Conservation (phyloP, 495 filamentous ascomycete genomes). For the Sporormia fimetaria region DNA sequence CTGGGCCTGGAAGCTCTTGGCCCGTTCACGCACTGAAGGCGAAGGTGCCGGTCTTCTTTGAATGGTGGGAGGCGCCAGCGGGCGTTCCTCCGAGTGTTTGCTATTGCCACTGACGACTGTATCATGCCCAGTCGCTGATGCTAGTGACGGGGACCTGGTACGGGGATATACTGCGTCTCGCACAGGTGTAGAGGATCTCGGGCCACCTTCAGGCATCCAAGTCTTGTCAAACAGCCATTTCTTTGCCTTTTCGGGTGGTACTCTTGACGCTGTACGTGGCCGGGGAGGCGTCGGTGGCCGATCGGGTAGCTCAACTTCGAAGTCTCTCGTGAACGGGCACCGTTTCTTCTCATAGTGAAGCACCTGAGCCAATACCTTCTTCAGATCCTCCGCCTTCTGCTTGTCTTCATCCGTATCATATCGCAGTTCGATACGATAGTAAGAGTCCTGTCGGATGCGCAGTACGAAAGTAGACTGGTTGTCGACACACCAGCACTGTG, state of each 20-base stretch:
- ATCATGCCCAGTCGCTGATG: constrained; percentile 13
- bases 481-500: constrained; percentile 87
- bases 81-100: too few species aligned
- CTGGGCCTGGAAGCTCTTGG: constrained; percentile 18
- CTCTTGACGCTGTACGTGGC: constrained; percentile 67
- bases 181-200: constrained; percentile 10
- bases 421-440: constrained; percentile 82
- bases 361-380: constrained; percentile 54
- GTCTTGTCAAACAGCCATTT: constrained; percentile 45
- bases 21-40: constrained; percentile 13
- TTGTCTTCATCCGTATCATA: constrained; percentile 48
- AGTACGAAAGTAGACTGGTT: constrained; percentile 71
- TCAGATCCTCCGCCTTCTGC: constrained; percentile 50
- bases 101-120: constrained; percentile 4
- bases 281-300: constrained; percentile 51
- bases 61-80: constrained; percentile 24
- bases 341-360: constrained; percentile 76
- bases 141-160: constrained; percentile 9
- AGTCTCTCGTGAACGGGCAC: constrained; percentile 71
- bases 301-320: constrained; percentile 65
- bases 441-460: constrained; percentile 64
- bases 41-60: constrained; percentile 3
- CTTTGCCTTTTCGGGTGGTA: constrained; percentile 29
- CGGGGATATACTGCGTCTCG: constrained; percentile 11
- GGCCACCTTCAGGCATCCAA: constrained; percentile 29